Conservation (phyloP, 1,284 basidiomycete genomes). For the Ustilago vetiveriae region DNA sequence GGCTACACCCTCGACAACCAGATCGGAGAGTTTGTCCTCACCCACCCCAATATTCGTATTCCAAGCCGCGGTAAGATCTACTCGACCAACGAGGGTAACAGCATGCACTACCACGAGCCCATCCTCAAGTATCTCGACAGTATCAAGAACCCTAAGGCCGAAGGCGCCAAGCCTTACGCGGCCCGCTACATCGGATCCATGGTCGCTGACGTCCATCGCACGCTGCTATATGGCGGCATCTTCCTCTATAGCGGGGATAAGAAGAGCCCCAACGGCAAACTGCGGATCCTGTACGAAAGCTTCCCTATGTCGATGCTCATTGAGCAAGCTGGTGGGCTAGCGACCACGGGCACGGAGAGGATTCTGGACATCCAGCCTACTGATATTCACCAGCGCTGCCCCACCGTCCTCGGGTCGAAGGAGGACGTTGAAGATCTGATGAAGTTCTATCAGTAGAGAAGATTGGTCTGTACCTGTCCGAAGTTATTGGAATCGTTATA, state of each 20-base stretch:
- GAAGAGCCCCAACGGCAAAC: slow-evolving; percentile 95
- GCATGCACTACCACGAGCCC: slow-evolving; percentile 84
- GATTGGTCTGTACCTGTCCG: too few relatives aligned
- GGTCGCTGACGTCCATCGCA: slow-evolving; percentile 97
- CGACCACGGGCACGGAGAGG: slow-evolving; percentile 89
- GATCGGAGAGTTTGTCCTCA: slow-evolving; percentile 94
- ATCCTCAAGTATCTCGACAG: slow-evolving; percentile 82
- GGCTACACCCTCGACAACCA: slow-evolving; percentile 94
- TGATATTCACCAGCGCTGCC: slow-evolving; percentile 88
- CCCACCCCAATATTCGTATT: slow-evolving; percentile 95
- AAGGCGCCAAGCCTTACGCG: slow-evolving; percentile 68
- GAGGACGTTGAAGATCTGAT: slow-evolving; percentile 86
- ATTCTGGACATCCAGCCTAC: slow-evolving; percentile 93
- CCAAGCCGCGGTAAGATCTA: slow-evolving; percentile 97
- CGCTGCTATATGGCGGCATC: slow-evolving; percentile 95
- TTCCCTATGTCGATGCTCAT: slow-evolving; percentile 99
- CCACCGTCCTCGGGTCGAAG: slow-evolving; percentile 92
- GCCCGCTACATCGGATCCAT: slow-evolving; percentile 93
- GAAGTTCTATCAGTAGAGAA: slow-evolving; percentile 2
- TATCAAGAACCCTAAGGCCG: slow-evolving; percentile 77
- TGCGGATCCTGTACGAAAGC: slow-evolving; percentile 94
- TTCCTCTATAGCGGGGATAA: slow-evolving; percentile 98
- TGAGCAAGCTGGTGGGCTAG: slow-evolving; percentile 96
- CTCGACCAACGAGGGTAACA: slow-evolving; percentile 99
- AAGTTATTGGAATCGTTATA: too few relatives aligned